phyloP scores from a whole-genome alignment of 2,329 filamentous ascomycete genomes.

The Ophiostoma piceae region DNA sequence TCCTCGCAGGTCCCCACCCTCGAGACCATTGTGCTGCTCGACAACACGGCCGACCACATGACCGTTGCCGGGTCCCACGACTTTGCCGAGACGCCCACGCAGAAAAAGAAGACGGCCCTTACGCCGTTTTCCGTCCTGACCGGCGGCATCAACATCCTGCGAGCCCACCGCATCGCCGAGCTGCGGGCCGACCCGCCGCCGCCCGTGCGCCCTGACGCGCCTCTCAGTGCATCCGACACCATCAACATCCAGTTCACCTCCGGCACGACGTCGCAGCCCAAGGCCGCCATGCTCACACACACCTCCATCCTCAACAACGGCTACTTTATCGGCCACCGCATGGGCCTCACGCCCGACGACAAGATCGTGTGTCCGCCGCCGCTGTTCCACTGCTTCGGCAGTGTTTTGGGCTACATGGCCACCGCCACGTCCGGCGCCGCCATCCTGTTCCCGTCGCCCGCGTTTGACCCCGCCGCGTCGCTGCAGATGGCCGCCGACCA shows the following conservation, averaged over 20 bases:
- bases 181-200: conserved; percentile 18
- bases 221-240: conserved; percentile 59
- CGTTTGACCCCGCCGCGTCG: conserved; percentile 73
- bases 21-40: conserved; percentile 65
- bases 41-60: conserved; percentile 60
- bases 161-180: neutral
- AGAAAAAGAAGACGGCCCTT: conserved; percentile 35
- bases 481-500: conserved; percentile 53
- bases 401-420: conserved; percentile 91
- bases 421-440: conserved; percentile 73
- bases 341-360: conserved; percentile 71
- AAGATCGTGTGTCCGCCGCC: conserved; percentile 80
- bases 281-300: conserved; percentile 86
- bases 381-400: conserved; percentile 86
- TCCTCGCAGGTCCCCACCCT: conserved; percentile 61
- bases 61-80: conserved; percentile 39
- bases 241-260: conserved; percentile 97
- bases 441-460: conserved; percentile 80
- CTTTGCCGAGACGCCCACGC: conserved; percentile 17
- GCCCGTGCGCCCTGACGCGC: conserved; percentile 40
- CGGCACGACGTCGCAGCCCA: conserved; percentile 85
- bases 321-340: conserved; percentile 72
- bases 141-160: conserved; percentile 18
- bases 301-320: conserved; percentile 90
- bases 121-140: conserved; percentile 43